phyloP scores from a whole-genome alignment of 2,329 filamentous ascomycete species.

The Aspergillus costaricaensis region DNA sequence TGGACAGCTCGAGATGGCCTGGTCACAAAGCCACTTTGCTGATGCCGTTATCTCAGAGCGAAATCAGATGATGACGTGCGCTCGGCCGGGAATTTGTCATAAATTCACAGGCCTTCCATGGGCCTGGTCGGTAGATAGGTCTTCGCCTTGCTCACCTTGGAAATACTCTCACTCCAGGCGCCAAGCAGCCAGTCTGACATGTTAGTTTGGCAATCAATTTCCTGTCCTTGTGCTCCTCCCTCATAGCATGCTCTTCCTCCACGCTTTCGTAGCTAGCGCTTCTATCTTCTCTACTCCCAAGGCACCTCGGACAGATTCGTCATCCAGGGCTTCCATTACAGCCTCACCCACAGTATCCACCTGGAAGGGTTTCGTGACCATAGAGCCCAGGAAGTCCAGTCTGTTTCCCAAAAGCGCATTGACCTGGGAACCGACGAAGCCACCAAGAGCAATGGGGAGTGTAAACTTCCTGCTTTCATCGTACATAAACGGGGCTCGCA shows the following conservation, averaged over 20 bases:
- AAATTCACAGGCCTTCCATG: background rate
- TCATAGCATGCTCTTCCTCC: slow-evolving; percentile 89
- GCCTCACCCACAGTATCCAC: slow-evolving; percentile 86
- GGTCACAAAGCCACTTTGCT: background rate
- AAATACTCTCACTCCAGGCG: background rate
- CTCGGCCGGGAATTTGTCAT: background rate
- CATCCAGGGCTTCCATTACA: slow-evolving; percentile 80
- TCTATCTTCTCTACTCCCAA: slow-evolving; percentile 81
- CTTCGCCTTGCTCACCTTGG: background rate
- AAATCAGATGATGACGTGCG: background rate
- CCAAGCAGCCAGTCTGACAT: background rate
- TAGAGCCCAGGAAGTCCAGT: slow-evolving; percentile 77
- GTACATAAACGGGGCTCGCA: slow-evolving; percentile 86
- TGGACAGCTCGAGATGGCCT: background rate
- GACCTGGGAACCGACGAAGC: slow-evolving; percentile 71
- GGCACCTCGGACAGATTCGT: slow-evolving; percentile 70
- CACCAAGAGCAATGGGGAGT: slow-evolving; percentile 77
- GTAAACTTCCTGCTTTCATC: slow-evolving; percentile 80
- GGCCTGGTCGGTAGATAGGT: background rate
- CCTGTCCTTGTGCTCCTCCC: slow-evolving; percentile 5
- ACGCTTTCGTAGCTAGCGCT: slow-evolving; percentile 74
- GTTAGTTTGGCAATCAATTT: background rate
- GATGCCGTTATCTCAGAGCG: background rate
- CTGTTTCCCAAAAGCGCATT: slow-evolving; percentile 77
- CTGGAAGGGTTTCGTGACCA: slow-evolving; percentile 81